A percentile compares a stretch with the other conserved stretches of the same genome.
Conservation (phyloP, 2,329 filamentous ascomycete species). For the Claviceps sp. region DNA sequence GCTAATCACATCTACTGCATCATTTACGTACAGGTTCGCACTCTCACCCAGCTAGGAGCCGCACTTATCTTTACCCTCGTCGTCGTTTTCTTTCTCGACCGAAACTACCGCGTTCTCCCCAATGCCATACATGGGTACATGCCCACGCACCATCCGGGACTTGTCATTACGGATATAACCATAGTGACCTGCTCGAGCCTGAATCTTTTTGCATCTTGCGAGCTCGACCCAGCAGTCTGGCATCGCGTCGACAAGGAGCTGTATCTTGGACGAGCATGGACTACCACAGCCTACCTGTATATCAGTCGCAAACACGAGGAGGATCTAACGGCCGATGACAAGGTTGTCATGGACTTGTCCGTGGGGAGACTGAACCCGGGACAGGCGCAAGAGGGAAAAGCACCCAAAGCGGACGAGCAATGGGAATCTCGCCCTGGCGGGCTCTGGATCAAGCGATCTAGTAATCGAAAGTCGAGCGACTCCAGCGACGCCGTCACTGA, state of each 20-base stretch:
- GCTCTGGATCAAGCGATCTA: constrained; percentile 69
- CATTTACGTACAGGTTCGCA: constrained; percentile 39
- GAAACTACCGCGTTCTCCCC: constrained; percentile 75
- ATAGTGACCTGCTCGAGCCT: constrained; percentile 62
- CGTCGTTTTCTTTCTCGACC: constrained; percentile 71
- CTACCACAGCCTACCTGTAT: constrained; percentile 66
- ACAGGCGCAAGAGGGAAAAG: constrained; percentile 7
- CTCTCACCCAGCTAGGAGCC: constrained; percentile 61
- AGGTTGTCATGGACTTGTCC: constrained; percentile 65
- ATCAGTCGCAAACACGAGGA: constrained; percentile 77
- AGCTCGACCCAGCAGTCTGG: constrained; percentile 59
- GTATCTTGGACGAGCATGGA: constrained; percentile 61
- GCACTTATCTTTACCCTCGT: constrained; percentile 54
- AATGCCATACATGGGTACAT: constrained; percentile 76
- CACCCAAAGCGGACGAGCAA: constrained; percentile 31
- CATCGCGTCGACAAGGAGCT: constrained; percentile 81
- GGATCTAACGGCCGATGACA: constrained; percentile 60
- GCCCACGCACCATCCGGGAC: constrained; percentile 71
- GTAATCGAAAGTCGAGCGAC: constrained; percentile 60
- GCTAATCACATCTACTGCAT: background rate
- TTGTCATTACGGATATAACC: constrained; percentile 75
- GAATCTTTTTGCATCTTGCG: constrained; percentile 64
- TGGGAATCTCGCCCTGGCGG: constrained; percentile 72
- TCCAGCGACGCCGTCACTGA: constrained; percentile 63
- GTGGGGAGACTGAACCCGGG: constrained; percentile 61